A percentile compares a stretch with the other conserved stretches of the same genome.
Evolutionary conservation across 202 grass and related monocot genomes (phyloP).

Genomic region (Panicum virgatum): DNA sequence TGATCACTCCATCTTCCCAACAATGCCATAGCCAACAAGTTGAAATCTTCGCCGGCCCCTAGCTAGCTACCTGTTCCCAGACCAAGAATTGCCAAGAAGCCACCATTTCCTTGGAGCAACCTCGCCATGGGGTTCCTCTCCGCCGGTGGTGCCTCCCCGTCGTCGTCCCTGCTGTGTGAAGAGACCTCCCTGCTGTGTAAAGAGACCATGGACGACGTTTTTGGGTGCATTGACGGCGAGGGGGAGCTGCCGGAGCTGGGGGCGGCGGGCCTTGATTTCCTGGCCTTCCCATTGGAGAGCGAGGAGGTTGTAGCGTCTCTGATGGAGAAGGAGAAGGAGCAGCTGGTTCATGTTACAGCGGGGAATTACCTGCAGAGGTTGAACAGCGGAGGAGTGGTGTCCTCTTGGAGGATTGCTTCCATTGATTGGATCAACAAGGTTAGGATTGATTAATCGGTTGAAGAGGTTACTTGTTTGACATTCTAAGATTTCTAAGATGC

Average conservation of each 20-base stretch:
- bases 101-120: slow-evolving; percentile 11
- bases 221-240: slow-evolving; percentile 10
- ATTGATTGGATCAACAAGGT: slow-evolving; percentile 70
- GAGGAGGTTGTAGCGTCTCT: slow-evolving; percentile 42
- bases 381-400: slow-evolving; percentile 32
- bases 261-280: slow-evolving; percentile 5
- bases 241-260: slow-evolving; percentile 12
- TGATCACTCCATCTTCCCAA: not conserved
- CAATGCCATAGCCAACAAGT: slow-evolving; percentile 10
- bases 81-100: not conserved
- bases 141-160: not conserved
- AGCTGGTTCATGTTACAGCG: slow-evolving; percentile 8
- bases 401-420: slow-evolving; percentile 38
- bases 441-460: not conserved
- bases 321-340: slow-evolving; percentile 53
- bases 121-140: slow-evolving; percentile 14
- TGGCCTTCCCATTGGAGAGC: slow-evolving; percentile 26
- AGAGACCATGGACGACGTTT: slow-evolving; percentile 38
- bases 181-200: no score
- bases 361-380: slow-evolving; percentile 40
- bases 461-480: not conserved
- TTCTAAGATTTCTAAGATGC: no score
- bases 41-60: not conserved
- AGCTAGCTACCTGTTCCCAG: slow-evolving; percentile 5
- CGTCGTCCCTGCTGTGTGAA: no score